Percentiles rank a stretch among this genome's conserved stretches.
Conservation (phyloP, 2,329 filamentous ascomycete species). For the Xylaria sp. region DNA sequence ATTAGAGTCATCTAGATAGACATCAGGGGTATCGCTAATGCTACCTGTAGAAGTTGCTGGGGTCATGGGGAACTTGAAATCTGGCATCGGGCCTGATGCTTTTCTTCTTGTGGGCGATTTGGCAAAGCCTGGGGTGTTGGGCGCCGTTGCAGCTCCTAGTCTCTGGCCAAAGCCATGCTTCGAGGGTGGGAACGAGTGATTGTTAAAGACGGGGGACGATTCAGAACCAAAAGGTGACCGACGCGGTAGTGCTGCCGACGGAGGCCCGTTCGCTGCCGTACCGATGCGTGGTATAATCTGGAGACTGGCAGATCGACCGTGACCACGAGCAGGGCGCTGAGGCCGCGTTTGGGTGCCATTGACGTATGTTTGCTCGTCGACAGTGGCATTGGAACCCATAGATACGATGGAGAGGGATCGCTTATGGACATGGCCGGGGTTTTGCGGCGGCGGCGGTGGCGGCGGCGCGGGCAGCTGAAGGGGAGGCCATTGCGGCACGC, state of each 20-base stretch:
- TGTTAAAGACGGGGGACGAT: slow-evolving; percentile 64
- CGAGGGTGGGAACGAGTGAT: slow-evolving; percentile 64
- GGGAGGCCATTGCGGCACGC: slow-evolving; percentile 60
- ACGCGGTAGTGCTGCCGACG: slow-evolving; percentile 55
- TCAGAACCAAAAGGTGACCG: slow-evolving; percentile 58
- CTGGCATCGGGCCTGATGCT: slow-evolving; percentile 60
- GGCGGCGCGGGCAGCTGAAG: slow-evolving; percentile 41
- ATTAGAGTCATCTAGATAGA: slow-evolving; percentile 53
- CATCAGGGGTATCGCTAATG: slow-evolving; percentile 45
- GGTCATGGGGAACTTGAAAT: slow-evolving; percentile 67
- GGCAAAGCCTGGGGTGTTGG: slow-evolving; percentile 57
- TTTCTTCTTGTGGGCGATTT: slow-evolving; percentile 55
- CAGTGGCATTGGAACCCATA: slow-evolving; percentile 68
- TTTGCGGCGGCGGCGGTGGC: slow-evolving; percentile 42
- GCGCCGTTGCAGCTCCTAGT: slow-evolving; percentile 57
- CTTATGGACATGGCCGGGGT: slow-evolving; percentile 71
- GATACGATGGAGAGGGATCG: slow-evolving; percentile 86
- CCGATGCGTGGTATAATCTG: slow-evolving; percentile 72
- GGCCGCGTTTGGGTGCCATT: slow-evolving; percentile 57
- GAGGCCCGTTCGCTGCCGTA: slow-evolving; percentile 59
- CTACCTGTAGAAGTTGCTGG: slow-evolving; percentile 55
- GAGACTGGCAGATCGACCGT: slow-evolving; percentile 83
- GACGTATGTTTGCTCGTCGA: slow-evolving; percentile 58
- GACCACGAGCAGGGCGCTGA: slow-evolving; percentile 69
- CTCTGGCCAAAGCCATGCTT: slow-evolving; percentile 55